A percentile compares a stretch with the other conserved stretches of the same genome.
phyloP scores from a whole-genome alignment of 306 rosid species.

The Rosa persica region DNA sequence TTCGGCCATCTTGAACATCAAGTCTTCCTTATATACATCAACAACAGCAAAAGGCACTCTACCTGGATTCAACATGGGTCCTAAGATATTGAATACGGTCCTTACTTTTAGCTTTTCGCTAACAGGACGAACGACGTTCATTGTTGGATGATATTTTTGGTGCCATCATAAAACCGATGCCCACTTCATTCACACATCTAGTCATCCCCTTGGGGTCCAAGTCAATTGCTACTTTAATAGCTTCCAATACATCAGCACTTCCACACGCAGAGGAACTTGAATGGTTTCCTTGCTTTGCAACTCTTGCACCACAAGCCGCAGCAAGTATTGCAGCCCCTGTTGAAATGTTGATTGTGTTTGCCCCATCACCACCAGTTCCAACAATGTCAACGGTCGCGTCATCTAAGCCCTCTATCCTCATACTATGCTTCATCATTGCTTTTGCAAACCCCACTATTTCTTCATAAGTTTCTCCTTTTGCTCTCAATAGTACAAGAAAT shows the following conservation, averaged over 20 bases:
- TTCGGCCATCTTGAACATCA: constrained; percentile 85
- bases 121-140: constrained; percentile 73
- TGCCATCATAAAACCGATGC: constrained; percentile 92
- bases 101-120: constrained; percentile 77
- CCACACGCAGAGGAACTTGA: constrained; percentile 96
- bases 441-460: constrained; percentile 87
- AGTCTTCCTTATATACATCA: constrained; percentile 75
- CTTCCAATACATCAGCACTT: constrained; percentile 92
- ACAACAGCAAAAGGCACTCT: constrained; percentile 80
- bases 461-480: constrained; percentile 88
- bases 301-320: constrained; percentile 90
- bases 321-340: constrained; percentile 87
- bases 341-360: constrained; percentile 88
- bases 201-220: constrained; percentile 72
- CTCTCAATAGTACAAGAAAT: constrained; percentile 74
- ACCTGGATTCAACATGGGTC: constrained; percentile 97
- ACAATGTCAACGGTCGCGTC: constrained; percentile 78
- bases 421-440: constrained; percentile 72
- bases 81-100: constrained; percentile 83
- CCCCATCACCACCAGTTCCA: constrained; percentile 96
- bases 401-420: constrained; percentile 68
- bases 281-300: constrained; percentile 95
- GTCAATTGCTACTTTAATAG: constrained; percentile 64
- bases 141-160: constrained; percentile 84
- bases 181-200: constrained; percentile 68